A percentile compares a stretch with the other conserved stretches of the same genome.
phyloP scores from a whole-genome alignment of 345 rosid genomes.

The thale cress (Arabidopsis thaliana) region TAIR10.1 NC_003075.7:7376501-7377000 shows the following conservation, averaged over 20 bases:
- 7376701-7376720: background rate
- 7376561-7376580: slow-evolving; percentile 49
- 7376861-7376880: background rate
- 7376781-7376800: background rate
- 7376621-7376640: slow-evolving; percentile 68
- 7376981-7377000: background rate
- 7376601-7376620: slow-evolving; percentile 62
- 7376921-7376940: background rate
- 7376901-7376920: background rate
- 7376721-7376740: background rate
- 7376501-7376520: slow-evolving; percentile 2
- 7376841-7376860: background rate
- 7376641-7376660: slow-evolving; percentile 76
- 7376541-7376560: background rate
- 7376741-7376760: background rate
- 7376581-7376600: slow-evolving; percentile 78
- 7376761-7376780: background rate
- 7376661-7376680: slow-evolving; percentile 56
- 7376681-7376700: slow-evolving; percentile 65
- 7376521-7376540: background rate
- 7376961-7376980: background rate
- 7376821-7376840: background rate
- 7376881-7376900: background rate
- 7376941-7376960: background rate
- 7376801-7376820: background rate